Evolutionary conservation across 176 grass and related monocot genomes (phyloP).

Genomic region (Elaeis guineensis): DNA sequence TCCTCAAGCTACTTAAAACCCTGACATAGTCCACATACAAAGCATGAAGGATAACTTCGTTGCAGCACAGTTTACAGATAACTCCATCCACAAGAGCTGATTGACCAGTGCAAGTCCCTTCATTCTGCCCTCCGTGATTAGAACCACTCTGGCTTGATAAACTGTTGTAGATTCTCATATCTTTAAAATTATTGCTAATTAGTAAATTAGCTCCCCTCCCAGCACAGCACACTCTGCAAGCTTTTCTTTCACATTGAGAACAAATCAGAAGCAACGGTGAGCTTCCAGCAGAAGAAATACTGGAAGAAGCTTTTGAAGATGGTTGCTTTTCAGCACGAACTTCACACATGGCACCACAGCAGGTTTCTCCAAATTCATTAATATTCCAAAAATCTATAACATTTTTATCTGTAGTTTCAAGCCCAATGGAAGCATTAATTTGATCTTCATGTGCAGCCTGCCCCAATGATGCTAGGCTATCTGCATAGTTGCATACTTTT

Average conservation of each 20-base stretch:
- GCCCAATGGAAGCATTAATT: conserved; percentile 72
- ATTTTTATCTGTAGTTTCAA: conserved; percentile 35
- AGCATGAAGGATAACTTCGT: conserved; percentile 55
- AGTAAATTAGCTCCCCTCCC: conserved; percentile 90
- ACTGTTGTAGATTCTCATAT: conserved; percentile 69
- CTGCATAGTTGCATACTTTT: conserved; percentile 60
- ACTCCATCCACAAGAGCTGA: conserved; percentile 58
- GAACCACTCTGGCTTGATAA: conserved; percentile 25
- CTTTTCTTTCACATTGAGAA: conserved; percentile 59
- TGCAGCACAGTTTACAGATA: conserved; percentile 88
- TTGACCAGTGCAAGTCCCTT: conserved; percentile 36
- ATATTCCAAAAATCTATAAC: conserved; percentile 92
- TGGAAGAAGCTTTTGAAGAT: conserved; percentile 32
- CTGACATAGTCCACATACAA: conserved; percentile 91
- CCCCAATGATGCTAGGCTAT: conserved; percentile 73
- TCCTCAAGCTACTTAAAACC: conserved; percentile 65
- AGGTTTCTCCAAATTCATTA: conserved; percentile 61
- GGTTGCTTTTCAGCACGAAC: conserved; percentile 32
- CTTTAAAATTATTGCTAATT: conserved; percentile 62
- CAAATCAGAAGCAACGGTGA: conserved; percentile 44
- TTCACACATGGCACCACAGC: conserved; percentile 65
- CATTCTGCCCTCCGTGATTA: conserved; percentile 32
- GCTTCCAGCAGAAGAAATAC: conserved; percentile 25
- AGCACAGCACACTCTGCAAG: conserved; percentile 90
- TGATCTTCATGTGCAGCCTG: conserved; percentile 77